Conservation (phyloP, 208 protist species). For the Wallacemonas rigidus region DNA sequence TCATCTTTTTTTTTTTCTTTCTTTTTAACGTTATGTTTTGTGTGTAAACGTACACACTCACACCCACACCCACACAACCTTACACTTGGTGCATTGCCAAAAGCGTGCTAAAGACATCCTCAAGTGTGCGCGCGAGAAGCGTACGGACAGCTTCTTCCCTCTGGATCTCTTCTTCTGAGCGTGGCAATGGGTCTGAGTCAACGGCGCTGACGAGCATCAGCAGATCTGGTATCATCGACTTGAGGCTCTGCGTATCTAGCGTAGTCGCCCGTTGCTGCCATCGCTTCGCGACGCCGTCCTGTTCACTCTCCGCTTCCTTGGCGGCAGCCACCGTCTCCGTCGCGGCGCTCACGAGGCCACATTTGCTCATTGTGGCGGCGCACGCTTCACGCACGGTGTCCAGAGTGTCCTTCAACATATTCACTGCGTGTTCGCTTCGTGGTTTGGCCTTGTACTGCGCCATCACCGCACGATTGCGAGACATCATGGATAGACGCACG, state of each 20-base stretch:
- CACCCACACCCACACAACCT: not conserved
- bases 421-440: slow-evolving; percentile 32
- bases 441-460: slow-evolving; percentile 45
- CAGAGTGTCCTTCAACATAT: slow-evolving; percentile 5
- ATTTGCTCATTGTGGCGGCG: not conserved
- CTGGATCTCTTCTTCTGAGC: slow-evolving; percentile 9
- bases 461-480: slow-evolving; percentile 45
- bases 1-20: too few species aligned
- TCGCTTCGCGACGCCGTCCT: not conserved
- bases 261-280: not conserved
- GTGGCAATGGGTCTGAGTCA: not conserved
- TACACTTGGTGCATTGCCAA: not conserved
- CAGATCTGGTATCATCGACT: slow-evolving; percentile 5
- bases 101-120: not conserved
- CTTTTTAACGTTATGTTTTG: too few species aligned
- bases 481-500: slow-evolving; percentile 49
- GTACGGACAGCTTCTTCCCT: not conserved
- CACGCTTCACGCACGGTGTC: not conserved
- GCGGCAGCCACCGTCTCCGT: not conserved
- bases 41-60: not conserved
- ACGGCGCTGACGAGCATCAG: not conserved
- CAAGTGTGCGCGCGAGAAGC: not conserved
- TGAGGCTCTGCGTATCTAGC: slow-evolving; percentile 7
- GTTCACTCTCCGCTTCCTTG: not conserved
- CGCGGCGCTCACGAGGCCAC: not conserved